Base-by-base conservation (phyloP, 176 grass and related monocot species). In the Hsuehochloa calcarea region DNA sequence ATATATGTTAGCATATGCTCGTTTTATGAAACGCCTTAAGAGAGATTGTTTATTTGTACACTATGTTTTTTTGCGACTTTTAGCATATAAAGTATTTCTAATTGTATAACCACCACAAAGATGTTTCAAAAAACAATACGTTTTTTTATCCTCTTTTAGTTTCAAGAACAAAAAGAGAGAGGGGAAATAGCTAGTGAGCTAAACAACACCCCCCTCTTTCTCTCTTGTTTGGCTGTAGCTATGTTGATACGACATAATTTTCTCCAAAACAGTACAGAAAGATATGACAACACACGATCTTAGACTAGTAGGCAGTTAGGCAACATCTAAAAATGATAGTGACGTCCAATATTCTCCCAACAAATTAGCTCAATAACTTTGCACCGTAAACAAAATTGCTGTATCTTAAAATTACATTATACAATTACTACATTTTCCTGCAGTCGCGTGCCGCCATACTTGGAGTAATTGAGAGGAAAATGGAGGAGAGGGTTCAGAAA, bases 371-470 rank as follows among this genome's bases (percentile, higher is more conserved):
- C 46, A 55, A 63, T 22, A 27, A 78, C 26, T 77, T 77, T 82
- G 55, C 38, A 25, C 23, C 31, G 20, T 50, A 45, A 86, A 8
- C 0, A 43, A 43, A n/a, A 11, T 49, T 65, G 23, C 4, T 77
- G 12, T 25, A 15, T 56, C n/a, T 25, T n/a, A 70, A 72, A 77
- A 55, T 66, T 34, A 34, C 54, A 65, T 46, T 34, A 59, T 23
- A 26, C 11, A 69, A 31, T 58, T 49, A 15, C 5, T 25, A 3
- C 5, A 4, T 71, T 70, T 81, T 65, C 0, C 0, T 25, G 29
- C 80, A 99, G 96, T 99, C 96, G 1, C 83, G 96, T 71, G 72
- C 89, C 39, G 76, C 74, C 19, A 99, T 99, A 41, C 91, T 99
- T n/a, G 85, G 84, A 81, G 91, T 87, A 52, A 99, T 99, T 56